Percentiles rank a stretch among this genome's conserved stretches.
Conservation (phyloP, 1,139 yeast species). For the Casaregolazyma suthepensis region DNA sequence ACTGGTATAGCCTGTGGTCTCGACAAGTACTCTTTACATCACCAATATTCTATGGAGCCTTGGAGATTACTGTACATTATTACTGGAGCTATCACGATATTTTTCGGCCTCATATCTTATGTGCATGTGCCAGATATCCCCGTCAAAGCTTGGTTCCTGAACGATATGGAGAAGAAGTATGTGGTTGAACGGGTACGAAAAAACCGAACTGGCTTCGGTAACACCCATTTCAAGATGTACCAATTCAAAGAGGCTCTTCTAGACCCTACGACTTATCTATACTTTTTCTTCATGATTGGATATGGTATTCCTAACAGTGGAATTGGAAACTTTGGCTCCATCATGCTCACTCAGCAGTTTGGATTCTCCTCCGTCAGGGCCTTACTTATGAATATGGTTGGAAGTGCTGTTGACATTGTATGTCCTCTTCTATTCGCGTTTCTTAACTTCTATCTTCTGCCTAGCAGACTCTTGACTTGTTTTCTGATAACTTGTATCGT, state of each 20-base stretch:
- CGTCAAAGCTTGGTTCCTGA: slow-evolving; percentile 43
- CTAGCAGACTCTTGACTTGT: slow-evolving; percentile 10
- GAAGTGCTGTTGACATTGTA: slow-evolving; percentile 12
- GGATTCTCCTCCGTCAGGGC: slow-evolving; percentile 13
- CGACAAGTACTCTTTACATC: slow-evolving; percentile 12
- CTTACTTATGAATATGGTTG: slow-evolving; percentile 12
- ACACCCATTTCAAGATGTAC: slow-evolving; percentile 41
- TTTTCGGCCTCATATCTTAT: slow-evolving; percentile 12
- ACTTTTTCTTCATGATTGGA: slow-evolving; percentile 25
- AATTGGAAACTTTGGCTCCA: slow-evolving; percentile 15
- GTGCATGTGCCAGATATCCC: slow-evolving; percentile 16
- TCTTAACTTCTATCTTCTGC: slow-evolving; percentile 6
- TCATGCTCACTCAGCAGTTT: slow-evolving; percentile 12
- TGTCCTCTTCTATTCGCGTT: slow-evolving; percentile 10
- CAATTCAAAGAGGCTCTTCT: slow-evolving; percentile 41
- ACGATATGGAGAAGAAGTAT: slow-evolving; percentile 37
- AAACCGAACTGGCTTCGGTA: slow-evolving; percentile 46
- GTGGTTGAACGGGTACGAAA: slow-evolving; percentile 13
- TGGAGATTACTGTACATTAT: slow-evolving; percentile 45
- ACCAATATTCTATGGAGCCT: slow-evolving; percentile 22
- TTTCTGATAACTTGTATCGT: slow-evolving; percentile 7
- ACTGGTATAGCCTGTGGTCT: slow-evolving; percentile 21
- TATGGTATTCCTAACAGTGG: slow-evolving; percentile 26
- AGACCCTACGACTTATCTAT: slow-evolving; percentile 41
- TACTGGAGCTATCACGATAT: slow-evolving; percentile 32